Evolutionary conservation across 352 stramenopile species (phyloP), one percentile per base, ranked within the genome.

Genomic region (Phytophthora aleatoria): DNA sequence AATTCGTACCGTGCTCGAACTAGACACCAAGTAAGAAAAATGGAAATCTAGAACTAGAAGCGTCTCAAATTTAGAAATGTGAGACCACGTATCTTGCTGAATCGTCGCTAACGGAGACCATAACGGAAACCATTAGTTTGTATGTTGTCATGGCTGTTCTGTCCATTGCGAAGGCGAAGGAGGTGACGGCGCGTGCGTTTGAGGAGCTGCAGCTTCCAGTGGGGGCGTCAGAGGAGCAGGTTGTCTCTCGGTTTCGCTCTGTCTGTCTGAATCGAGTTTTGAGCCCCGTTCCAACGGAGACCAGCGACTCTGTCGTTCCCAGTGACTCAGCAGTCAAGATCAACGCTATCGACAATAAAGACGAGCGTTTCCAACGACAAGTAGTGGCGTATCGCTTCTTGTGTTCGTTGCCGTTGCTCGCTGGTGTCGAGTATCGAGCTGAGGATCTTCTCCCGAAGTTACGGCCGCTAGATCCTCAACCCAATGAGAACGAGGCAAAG

Each of bases 321-420:
- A 44, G 15, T 16, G 49, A 60, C n/a, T 38, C 50, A 13, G 31
- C 50, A 28, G 20, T 51, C 28, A 71, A 74, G 12, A 11, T 8
- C 30, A 42, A 11, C 36, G 24, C 35, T 44, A 39, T 26, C 16
- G 51, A 57, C 31, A 56, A 73, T 26, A 20, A 50, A n/a, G 54
- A 72, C 48, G 65, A 74, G 16, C 36, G 52, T 27, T 91, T 89
- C 55, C 76, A 88, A 57, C 79, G 75, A 9, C 78, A 89, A 63
- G 78, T 75, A 9, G 80, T 90, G 28, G 83, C 80, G 2, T 90
- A 89, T 55, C 80, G 83, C 1, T 91, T 87, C 53, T 55, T 91
- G n/a, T 67, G 61, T 2, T 87, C 79, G 28, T 51, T 90, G 38
- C 80, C 83, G 10, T 58, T 89, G 52, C 53, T 83, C 2, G 31